Conservation (phyloP, 768 basidiomycete genomes). For the Pseudohyphozyma bogoriensis region DNA sequence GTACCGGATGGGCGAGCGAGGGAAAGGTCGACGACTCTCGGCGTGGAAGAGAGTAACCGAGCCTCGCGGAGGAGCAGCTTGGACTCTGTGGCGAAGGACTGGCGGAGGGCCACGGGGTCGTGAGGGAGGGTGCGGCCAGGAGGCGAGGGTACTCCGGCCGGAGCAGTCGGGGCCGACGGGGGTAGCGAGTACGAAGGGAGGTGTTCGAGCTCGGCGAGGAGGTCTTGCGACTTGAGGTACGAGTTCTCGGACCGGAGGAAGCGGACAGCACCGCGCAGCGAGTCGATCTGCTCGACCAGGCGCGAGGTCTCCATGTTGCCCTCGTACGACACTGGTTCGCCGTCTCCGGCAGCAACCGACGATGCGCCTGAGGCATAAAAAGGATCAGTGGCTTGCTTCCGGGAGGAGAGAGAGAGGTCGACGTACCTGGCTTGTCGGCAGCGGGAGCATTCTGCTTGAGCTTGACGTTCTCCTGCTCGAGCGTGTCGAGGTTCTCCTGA, state of each 20-base stretch:
- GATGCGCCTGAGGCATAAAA: slow-evolving; percentile 25
- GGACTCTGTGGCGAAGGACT: slow-evolving; percentile 59
- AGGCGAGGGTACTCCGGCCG: slow-evolving; percentile 31
- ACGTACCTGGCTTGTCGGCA: slow-evolving; percentile 63
- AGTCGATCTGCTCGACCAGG: slow-evolving; percentile 79
- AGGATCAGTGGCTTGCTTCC: background rate
- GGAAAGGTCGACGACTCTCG: slow-evolving; percentile 69
- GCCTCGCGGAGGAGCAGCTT: slow-evolving; percentile 83
- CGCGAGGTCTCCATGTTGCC: slow-evolving; percentile 78
- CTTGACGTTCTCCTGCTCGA: slow-evolving; percentile 80
- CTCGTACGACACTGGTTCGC: slow-evolving; percentile 59
- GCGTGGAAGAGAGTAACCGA: slow-evolving; percentile 68
- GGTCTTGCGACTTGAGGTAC: slow-evolving; percentile 83
- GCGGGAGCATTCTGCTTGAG: slow-evolving; percentile 51
- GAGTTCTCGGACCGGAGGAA: slow-evolving; percentile 91
- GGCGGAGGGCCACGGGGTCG: slow-evolving; percentile 22
- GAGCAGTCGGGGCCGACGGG: slow-evolving; percentile 59
- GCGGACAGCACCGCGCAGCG: slow-evolving; percentile 77
- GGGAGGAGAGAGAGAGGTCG: background rate
- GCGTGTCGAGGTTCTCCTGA: slow-evolving; percentile 70
- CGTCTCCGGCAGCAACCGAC: slow-evolving; percentile 45
- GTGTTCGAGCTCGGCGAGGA: slow-evolving; percentile 67
- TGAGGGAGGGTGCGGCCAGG: slow-evolving; percentile 20
- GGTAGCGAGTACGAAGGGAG: slow-evolving; percentile 53
- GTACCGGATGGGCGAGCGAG: background rate